phyloP scores from a whole-genome alignment of 371 early-diverging fungal genomes.

The Actinomucor elegans region DNA sequence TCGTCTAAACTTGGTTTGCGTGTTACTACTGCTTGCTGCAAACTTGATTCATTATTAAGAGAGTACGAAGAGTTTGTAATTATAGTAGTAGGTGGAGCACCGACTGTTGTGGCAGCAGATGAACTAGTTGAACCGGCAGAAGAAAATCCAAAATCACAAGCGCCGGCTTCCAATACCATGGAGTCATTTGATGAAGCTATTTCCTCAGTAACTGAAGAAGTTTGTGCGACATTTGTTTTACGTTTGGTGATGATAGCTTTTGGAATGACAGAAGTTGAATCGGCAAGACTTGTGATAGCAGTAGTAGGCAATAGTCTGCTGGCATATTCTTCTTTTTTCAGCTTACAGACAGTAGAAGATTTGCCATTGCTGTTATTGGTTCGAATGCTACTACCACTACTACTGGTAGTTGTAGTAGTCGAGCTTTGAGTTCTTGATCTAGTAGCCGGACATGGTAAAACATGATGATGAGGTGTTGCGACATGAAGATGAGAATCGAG shows the following conservation, averaged over 20 bases:
- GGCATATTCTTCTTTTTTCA: conserved; percentile 11
- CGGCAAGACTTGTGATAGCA: neutral
- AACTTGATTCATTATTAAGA: no score
- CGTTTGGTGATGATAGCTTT: conserved; percentile 8
- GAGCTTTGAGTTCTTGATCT: conserved; percentile 18
- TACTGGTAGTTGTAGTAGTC: conserved; percentile 2
- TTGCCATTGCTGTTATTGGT: neutral
- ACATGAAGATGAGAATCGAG: conserved; percentile 27
- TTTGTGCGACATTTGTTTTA: neutral
- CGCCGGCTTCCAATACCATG: neutral
- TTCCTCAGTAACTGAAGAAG: neutral
- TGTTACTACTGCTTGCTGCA: neutral
- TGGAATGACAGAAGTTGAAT: conserved; percentile 1
- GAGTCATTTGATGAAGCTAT: neutral
- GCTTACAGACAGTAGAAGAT: no score
- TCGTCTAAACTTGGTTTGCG: neutral
- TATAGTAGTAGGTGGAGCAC: neutral
- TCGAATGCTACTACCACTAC: conserved; percentile 7
- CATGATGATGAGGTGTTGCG: neutral
- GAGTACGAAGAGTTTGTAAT: no score
- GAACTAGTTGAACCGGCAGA: conserved; percentile 7
- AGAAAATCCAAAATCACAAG: conserved; percentile 17
- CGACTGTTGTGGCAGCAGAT: neutral
- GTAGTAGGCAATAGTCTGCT: conserved; percentile 17
- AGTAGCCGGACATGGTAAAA: neutral